Percentiles rank a stretch among this genome's conserved stretches.
phyloP scores from a whole-genome alignment of 139 green algal genomes.

The Chlamydomonas schloesseri region DNA sequence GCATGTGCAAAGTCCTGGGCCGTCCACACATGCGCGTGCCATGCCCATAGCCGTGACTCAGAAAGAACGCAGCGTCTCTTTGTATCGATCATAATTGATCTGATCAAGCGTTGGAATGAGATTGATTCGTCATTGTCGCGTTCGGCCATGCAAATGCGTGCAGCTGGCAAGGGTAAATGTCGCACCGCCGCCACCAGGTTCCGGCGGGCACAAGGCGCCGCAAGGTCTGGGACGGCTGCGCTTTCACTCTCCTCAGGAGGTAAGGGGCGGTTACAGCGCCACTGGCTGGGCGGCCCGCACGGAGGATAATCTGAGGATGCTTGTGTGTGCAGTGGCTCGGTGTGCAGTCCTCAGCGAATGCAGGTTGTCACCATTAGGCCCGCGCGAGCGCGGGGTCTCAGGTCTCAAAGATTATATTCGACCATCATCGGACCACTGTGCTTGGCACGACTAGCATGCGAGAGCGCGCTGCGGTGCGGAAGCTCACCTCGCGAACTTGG shows the following conservation, averaged over 20 bases:
- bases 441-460: neutral
- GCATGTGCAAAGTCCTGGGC: too few relatives aligned
- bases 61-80: conserved; percentile 72
- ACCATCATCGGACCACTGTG: conserved; percentile 28
- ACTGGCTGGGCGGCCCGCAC: conserved; percentile 40
- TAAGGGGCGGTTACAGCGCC: conserved; percentile 47
- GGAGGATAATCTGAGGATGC: conserved; percentile 50
- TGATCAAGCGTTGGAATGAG: conserved; percentile 62
- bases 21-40: neutral
- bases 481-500: neutral
- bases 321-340: neutral
- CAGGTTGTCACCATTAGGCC: conserved; percentile 25
- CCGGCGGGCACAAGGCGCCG: neutral
- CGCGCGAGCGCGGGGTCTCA: neutral
- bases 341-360: conserved; percentile 26
- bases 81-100: conserved; percentile 45
- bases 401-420: conserved; percentile 60
- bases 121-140: conserved; percentile 41
- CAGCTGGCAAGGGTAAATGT: neutral
- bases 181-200: neutral
- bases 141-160: neutral
- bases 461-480: neutral
- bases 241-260: conserved; percentile 35
- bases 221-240: neutral
- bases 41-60: conserved; percentile 47